Percentiles rank a stretch among this genome's conserved stretches.
These are phyloP conservation scores for Cadophora malorum DNA, from an alignment of 2,329 filamentous ascomycete species.

Conservation along the genomic window DNA sequence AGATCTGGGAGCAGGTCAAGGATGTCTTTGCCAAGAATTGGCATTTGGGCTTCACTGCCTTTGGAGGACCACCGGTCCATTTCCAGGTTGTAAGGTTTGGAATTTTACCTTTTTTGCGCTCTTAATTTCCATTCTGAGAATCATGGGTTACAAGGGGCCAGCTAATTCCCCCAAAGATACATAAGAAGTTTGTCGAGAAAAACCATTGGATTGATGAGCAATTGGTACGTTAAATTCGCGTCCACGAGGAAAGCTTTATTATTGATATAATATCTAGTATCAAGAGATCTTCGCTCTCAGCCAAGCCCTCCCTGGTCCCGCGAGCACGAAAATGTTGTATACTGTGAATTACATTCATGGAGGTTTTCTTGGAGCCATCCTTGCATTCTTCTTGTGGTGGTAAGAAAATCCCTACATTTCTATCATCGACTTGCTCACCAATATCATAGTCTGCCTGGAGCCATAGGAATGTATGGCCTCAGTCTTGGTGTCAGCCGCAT, in stretches of 20 bases:
- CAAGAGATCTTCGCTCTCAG: constrained; percentile 75
- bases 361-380: constrained; percentile 61
- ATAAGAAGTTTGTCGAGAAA: constrained; percentile 14
- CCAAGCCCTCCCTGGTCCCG: constrained; percentile 73
- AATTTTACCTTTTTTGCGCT: no score
- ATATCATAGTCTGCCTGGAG: constrained; percentile 64
- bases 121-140: no score
- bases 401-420: constrained; percentile 6
- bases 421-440: not conserved
- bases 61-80: constrained; percentile 73
- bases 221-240: no score
- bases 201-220: constrained; percentile 33
- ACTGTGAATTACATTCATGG: constrained; percentile 70
- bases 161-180: not conserved
- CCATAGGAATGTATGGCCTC: constrained; percentile 73
- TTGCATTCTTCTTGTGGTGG: constrained; percentile 43
- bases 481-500: constrained; percentile 70
- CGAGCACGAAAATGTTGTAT: constrained; percentile 74
- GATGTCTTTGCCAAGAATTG: constrained; percentile 50
- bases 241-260: no score
- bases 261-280: no score
- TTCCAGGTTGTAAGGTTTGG: no score
- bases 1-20: constrained; percentile 8
- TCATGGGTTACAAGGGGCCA: no score
- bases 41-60: constrained; percentile 69